Evolutionary conservation across 441 rosid species (phyloP), one percentile per base, ranked within the genome.

Genomic region (Erysimum cheiri): DNA sequence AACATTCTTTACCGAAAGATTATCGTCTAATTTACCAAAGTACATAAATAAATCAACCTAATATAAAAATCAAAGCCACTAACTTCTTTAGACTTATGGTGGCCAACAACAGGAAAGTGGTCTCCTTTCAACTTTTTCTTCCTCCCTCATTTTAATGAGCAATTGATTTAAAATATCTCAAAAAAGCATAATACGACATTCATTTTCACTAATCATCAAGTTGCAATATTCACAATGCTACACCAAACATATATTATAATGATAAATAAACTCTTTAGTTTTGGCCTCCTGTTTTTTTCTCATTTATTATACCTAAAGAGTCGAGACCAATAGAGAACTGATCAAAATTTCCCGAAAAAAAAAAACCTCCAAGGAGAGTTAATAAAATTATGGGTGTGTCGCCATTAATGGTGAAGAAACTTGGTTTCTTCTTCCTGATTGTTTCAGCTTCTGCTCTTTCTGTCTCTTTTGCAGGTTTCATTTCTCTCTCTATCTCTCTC

Each of bases 41-140:
- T 8, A 37, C 17, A 58, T 37, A 24, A 59, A 60, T 26, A 40
- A 49, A 52, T 19, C 24, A 32, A 36, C 12, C 67, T 50, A 49
- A 31, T 52, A 43, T 52, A 41, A 57, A 36, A 47, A 63, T 49
- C 59, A 40, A 78, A 74, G 72, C 91, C 86, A 85, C 95, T 86
- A 84, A 82, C 83, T 70, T 80, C 73, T 43, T 75, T 76, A 77
- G 94, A 87, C 87, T 82, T 75, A 84, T 84, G 80, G 92, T 87
- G 81, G 44, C 88, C 83, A 87, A 88, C 97, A 88, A 87, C 29
- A 76, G 85, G 79, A 90, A 87, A 85, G 95, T 81, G 87, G 87
- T 76, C 81, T 82, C 68, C 81, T 84, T 72, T 82, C 79, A 75
- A 83, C 88, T 82, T 90, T 85, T 75, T 58, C 46, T 32, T 64